Evolutionary conservation across 2,329 filamentous ascomycete species (phyloP).

Genomic region (Penicillium glabrum): DNA sequence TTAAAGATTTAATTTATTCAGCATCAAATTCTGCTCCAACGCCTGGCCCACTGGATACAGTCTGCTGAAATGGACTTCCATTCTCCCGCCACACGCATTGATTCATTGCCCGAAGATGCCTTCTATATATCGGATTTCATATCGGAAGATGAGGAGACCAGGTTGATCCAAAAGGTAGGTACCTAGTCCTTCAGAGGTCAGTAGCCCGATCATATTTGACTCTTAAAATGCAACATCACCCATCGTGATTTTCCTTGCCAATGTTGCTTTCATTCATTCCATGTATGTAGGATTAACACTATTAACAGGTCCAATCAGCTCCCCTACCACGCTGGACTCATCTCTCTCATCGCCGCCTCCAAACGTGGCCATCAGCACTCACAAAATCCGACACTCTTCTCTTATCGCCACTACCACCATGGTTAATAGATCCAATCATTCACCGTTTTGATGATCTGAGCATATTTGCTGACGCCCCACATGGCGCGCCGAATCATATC

Average conservation of each 20-base stretch:
- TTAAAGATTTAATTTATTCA: too few species aligned
- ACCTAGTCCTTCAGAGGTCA: not conserved
- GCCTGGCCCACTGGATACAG: not conserved
- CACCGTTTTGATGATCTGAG: slow-evolving; percentile 51
- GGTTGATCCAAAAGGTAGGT: slow-evolving; percentile 1
- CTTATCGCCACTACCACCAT: slow-evolving; percentile 67
- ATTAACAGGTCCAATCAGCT: slow-evolving; percentile 49
- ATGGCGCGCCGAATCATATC: slow-evolving; percentile 80
- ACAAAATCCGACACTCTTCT: slow-evolving; percentile 73
- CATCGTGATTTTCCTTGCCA: too few species aligned
- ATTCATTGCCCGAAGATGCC: slow-evolving; percentile 46
- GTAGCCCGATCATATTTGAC: not conserved
- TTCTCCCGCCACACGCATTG: slow-evolving; percentile 26
- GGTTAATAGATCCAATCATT: slow-evolving; percentile 71
- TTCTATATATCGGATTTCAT: slow-evolving; percentile 91
- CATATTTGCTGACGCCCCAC: slow-evolving; percentile 66
- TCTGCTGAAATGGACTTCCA: slow-evolving; percentile 23
- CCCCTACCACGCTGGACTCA: slow-evolving; percentile 81
- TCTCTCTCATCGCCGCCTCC: slow-evolving; percentile 83
- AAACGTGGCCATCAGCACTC: slow-evolving; percentile 85
- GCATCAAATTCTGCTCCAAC: too few species aligned
- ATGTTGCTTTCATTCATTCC: not conserved
- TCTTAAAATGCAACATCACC: not conserved
- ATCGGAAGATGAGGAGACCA: slow-evolving; percentile 66
- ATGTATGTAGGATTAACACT: not conserved